Percentiles rank a stretch among this genome's conserved stretches.
Conservation (phyloP, 2,329 filamentous ascomycete genomes). For the Aspergillus aculeatinus region DNA sequence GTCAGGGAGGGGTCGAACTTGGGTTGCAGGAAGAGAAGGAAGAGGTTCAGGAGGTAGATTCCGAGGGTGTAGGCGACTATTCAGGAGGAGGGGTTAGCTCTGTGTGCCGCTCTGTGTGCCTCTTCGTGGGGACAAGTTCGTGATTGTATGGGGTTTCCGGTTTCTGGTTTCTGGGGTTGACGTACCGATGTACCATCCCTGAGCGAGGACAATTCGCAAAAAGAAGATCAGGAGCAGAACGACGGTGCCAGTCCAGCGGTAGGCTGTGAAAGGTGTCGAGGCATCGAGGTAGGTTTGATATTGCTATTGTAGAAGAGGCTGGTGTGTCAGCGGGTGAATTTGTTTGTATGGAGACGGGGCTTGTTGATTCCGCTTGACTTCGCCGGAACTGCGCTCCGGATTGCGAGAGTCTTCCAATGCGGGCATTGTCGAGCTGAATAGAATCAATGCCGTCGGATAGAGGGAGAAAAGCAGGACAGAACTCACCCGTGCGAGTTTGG, state of each 20-base stretch:
- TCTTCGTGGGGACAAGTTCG: neutral
- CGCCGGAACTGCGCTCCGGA: neutral
- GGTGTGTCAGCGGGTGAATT: neutral
- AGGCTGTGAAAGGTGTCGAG: conserved; percentile 82
- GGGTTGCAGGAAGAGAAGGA: conserved; percentile 95
- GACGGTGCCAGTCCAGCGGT: conserved; percentile 87
- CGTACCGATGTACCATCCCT: conserved; percentile 98
- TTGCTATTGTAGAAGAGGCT: conserved; percentile 56
- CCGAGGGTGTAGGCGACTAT: conserved; percentile 93
- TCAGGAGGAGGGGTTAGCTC: neutral
- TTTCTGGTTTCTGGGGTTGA: neutral
- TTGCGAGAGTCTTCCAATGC: neutral
- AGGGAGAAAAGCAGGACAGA: neutral
- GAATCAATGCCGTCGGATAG: neutral
- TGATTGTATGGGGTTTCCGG: conserved; percentile 3
- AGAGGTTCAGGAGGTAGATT: conserved; percentile 98
- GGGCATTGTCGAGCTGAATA: neutral
- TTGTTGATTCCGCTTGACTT: neutral
- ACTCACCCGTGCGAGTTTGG: conserved; percentile 45
- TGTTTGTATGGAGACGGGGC: neutral
- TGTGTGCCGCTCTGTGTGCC: no score
- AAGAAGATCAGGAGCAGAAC: conserved; percentile 77
- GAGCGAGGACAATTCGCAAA: conserved; percentile 81
- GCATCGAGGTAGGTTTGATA: conserved; percentile 94
- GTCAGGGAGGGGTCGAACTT: conserved; percentile 99